A percentile compares a stretch with the other conserved stretches of the same genome.
phyloP scores from a whole-genome alignment of 2,329 filamentous ascomycete species.

The Xylariaceae sp. region DNA sequence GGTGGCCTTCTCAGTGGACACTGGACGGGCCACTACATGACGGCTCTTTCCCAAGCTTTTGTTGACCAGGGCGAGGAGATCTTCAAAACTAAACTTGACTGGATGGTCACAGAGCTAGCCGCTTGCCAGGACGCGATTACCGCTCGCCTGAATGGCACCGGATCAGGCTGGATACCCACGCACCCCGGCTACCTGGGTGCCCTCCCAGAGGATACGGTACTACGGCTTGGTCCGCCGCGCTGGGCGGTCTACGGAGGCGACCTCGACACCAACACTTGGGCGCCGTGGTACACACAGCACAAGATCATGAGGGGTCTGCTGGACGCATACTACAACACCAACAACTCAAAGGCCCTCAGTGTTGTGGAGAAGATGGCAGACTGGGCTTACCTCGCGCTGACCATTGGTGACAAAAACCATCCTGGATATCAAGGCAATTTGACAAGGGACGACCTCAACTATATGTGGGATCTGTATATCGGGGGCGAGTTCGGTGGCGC shows the following conservation, averaged over 20 bases:
- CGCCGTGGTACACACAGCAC: slow-evolving; percentile 35
- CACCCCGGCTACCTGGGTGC: slow-evolving; percentile 32
- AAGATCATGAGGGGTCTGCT: slow-evolving; percentile 35
- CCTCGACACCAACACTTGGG: slow-evolving; percentile 31
- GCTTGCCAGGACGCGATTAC: slow-evolving; percentile 33
- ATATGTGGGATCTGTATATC: slow-evolving; percentile 36
- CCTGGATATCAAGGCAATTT: slow-evolving; percentile 31
- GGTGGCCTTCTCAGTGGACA: slow-evolving; percentile 35
- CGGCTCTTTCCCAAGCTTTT: slow-evolving; percentile 32
- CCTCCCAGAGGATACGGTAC: slow-evolving; percentile 32
- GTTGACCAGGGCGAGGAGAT: slow-evolving; percentile 30
- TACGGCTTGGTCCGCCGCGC: slow-evolving; percentile 33
- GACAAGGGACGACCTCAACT: slow-evolving; percentile 33
- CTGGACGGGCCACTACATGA: slow-evolving; percentile 35
- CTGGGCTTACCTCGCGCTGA: slow-evolving; percentile 34
- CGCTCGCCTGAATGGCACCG: slow-evolving; percentile 24
- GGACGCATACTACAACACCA: slow-evolving; percentile 35
- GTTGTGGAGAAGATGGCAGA: slow-evolving; percentile 33
- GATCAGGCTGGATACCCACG: slow-evolving; percentile 29
- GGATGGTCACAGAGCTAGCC: slow-evolving; percentile 32
- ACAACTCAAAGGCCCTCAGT: slow-evolving; percentile 29
- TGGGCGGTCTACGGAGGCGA: slow-evolving; percentile 33
- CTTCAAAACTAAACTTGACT: slow-evolving; percentile 33
- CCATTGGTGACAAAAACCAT: slow-evolving; percentile 33
- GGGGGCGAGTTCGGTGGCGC: slow-evolving; percentile 33